Conservation (phyloP, 495 filamentous ascomycete species). For the Sordaria brevicollis region DNA sequence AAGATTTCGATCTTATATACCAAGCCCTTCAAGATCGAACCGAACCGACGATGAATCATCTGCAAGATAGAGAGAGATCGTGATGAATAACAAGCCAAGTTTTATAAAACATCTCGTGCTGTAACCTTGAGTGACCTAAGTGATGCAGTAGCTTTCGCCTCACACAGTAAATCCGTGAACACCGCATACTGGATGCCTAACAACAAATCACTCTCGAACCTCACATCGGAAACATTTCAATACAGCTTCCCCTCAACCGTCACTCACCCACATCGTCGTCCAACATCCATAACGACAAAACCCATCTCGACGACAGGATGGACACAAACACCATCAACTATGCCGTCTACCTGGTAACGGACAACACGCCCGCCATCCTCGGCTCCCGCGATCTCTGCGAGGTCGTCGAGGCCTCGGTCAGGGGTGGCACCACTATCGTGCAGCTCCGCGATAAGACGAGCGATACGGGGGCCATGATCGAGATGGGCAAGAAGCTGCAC, state of each 20-base stretch:
- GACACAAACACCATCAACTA: conserved; percentile 29
- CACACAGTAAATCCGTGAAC: not conserved
- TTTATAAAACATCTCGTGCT: too few relatives aligned
- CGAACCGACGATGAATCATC: not conserved
- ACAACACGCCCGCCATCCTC: conserved; percentile 74
- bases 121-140: not conserved
- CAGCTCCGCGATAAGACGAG: conserved; percentile 85
- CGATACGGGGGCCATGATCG: conserved; percentile 62
- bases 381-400: conserved; percentile 55
- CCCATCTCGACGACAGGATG: conserved; percentile 13
- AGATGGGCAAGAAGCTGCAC: conserved; percentile 62
- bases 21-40: not conserved
- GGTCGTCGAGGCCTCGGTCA: conserved; percentile 66
- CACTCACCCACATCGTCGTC: not conserved
- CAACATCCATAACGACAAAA: not conserved
- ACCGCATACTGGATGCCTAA: not conserved
- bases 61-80: not conserved
- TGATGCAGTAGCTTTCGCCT: not conserved
- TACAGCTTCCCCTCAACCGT: not conserved
- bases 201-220: not conserved
- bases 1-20: not conserved
- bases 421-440: conserved; percentile 78
- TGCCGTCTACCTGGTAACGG: conserved; percentile 82
- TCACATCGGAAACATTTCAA: not conserved
- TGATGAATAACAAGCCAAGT: not conserved